These are phyloP conservation scores for Malus hybrid DNA, from an alignment of 331 rosid genomes.

Conservation along the genomic window DNA sequence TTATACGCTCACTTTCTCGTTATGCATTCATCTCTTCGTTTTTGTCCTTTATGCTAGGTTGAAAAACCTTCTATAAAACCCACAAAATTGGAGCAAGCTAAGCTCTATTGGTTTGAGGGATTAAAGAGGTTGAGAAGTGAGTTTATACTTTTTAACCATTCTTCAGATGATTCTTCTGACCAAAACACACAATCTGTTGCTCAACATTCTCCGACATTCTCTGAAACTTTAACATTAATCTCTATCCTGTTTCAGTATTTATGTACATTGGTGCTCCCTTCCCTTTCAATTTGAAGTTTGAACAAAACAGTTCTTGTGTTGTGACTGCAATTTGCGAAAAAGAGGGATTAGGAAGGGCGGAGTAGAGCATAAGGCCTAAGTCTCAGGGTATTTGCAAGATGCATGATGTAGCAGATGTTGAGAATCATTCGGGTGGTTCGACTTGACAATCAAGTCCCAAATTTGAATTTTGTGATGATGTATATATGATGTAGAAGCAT, in stretches of 20 bases:
- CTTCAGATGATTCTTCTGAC: not conserved
- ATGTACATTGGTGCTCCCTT: not conserved
- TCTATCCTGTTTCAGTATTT: too few relatives aligned
- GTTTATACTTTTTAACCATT: not conserved
- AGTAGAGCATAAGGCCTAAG: too few relatives aligned
- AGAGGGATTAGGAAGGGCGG: too few relatives aligned
- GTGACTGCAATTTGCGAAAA: not conserved
- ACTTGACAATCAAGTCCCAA: too few relatives aligned
- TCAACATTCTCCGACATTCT: slow-evolving; percentile 11
- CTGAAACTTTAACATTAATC: not conserved
- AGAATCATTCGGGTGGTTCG: too few relatives aligned
- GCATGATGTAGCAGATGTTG: too few relatives aligned
- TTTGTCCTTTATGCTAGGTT: not conserved
- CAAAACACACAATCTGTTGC: not conserved
- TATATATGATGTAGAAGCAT: too few relatives aligned
- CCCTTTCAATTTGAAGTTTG: not conserved
- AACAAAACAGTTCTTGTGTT: not conserved
- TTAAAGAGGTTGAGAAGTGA: not conserved
- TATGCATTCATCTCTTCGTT: too few relatives aligned
- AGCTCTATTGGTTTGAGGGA: not conserved
- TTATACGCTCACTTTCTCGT: too few relatives aligned
- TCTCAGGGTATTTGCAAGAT: too few relatives aligned
- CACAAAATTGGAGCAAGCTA: too few relatives aligned
- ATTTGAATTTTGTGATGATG: too few relatives aligned
- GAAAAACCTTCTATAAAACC: not conserved